Conservation (phyloP, 495 filamentous ascomycete species). For the Tuber microsphaerosporum region DNA sequence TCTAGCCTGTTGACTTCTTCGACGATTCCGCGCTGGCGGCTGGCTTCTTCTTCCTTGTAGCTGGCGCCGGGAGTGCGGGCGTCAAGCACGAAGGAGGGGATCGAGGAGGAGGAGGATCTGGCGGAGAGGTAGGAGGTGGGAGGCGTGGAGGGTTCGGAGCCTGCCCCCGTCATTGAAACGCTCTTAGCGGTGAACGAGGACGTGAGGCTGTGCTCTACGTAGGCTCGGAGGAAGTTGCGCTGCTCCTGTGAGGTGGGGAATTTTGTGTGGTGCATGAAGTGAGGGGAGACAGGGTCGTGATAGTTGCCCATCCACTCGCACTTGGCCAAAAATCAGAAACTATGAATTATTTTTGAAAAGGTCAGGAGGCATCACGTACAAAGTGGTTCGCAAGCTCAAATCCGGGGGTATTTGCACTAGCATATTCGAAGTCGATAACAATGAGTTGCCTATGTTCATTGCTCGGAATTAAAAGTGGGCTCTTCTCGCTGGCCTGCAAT, state of each 20-base stretch:
- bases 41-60: constrained; percentile 56
- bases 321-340: constrained; percentile 16
- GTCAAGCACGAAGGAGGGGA: constrained; percentile 59
- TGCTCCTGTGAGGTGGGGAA: constrained; percentile 82
- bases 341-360: neutral
- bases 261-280: constrained; percentile 56
- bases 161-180: neutral
- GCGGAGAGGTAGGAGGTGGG: neutral
- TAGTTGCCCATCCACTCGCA: constrained; percentile 98
- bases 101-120: neutral
- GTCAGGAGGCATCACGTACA: constrained; percentile 45
- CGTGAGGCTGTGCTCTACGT: constrained; percentile 62
- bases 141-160: constrained; percentile 5
- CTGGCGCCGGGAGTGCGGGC: constrained; percentile 53
- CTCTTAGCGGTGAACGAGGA: constrained; percentile 12
- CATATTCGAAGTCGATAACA: constrained; percentile 98
- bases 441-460: constrained; percentile 92
- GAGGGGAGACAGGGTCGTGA: constrained; percentile 59
- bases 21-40: constrained; percentile 55
- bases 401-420: constrained; percentile 77
- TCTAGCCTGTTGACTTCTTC: constrained; percentile 60
- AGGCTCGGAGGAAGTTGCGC: constrained; percentile 71
- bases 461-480: constrained; percentile 76
- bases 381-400: constrained; percentile 98
- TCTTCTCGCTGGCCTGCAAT: constrained; percentile 73